Evolutionary conservation across 2,329 filamentous ascomycete species (phyloP), one percentile per base, ranked within the genome.

Genomic region (Calonectria honghensis): DNA sequence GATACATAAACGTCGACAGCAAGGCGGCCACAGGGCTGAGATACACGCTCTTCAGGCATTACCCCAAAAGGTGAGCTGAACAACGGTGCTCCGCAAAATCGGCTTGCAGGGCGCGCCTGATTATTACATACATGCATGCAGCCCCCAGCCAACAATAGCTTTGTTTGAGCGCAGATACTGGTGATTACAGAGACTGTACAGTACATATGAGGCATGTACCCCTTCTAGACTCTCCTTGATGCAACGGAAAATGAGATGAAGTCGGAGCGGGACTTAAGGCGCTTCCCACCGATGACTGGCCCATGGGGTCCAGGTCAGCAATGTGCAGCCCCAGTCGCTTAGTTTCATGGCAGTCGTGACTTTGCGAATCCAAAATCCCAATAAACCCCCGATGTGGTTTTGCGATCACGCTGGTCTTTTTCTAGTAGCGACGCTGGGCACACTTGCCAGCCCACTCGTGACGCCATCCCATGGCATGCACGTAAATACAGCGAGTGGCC

Each of bases 391-490:
- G 20, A 37, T 14, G 13, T 27, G n/a, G 39, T 24, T 39, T 61
- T 14, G 14, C 16, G 35, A 63, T 63, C 35, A 41, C 31, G 57
- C 57, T 41, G 24, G 24, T 4, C 4, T 18, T 41, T 63, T 39
- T 4, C 16, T 18, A n/a, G 32, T 37, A 20, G 57, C 16, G 7
- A 24, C 41, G 35, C 16, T 27, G n/a, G 4, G 6, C 35, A 41
- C n/a, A 29, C n/a, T 41, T 35, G 57, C 35, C n/a, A 37, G 35
- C 57, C 9, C 41, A 29, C 35, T 37, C 37, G 57, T 63, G 57
- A 63, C 57, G 57, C 57, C 50, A 68, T 68, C 50, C 37, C 66
- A 59, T 68, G 32, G n/a, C 13, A 24, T 68, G 48, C 35, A 35
- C 35, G 39, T 31, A 59, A 52, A 68, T 20, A 48, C 4, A 20